A percentile compares a stretch with the other conserved stretches of the same genome.
Conservation (phyloP, 1,284 basidiomycete species). For the Ganoderma meredithae region DNA sequence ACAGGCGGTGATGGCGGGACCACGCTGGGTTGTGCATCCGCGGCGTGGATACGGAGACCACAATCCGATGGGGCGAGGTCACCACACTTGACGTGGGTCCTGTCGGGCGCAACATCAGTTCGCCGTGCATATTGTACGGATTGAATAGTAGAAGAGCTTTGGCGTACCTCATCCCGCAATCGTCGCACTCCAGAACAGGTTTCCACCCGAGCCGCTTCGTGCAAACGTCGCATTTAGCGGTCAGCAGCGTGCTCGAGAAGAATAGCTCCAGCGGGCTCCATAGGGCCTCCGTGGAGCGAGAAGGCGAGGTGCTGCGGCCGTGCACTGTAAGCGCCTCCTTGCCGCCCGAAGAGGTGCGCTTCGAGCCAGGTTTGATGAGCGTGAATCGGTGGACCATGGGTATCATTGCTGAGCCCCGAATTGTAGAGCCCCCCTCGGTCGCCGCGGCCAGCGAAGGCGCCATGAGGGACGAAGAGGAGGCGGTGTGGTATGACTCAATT, state of each 20-base stretch:
- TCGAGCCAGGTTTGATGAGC: constrained; percentile 78
- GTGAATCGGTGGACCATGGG: constrained; percentile 85
- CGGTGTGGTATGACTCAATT: constrained; percentile 75
- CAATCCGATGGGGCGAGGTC: constrained; percentile 83
- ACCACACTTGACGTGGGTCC: constrained; percentile 85
- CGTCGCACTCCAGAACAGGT: constrained; percentile 87
- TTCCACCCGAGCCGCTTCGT: constrained; percentile 85
- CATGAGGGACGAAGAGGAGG: constrained; percentile 52
- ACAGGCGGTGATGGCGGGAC: constrained; percentile 26
- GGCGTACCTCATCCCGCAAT: constrained; percentile 77
- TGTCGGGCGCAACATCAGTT: constrained; percentile 40
- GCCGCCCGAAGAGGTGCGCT: constrained; percentile 43
- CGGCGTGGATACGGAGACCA: constrained; percentile 53
- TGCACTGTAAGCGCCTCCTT: constrained; percentile 15
- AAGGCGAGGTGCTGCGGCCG: constrained; percentile 41
- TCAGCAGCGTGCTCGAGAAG: constrained; percentile 71
- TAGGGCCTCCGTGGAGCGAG: constrained; percentile 45
- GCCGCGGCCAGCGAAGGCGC: constrained; percentile 67
- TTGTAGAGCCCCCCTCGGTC: constrained; percentile 76
- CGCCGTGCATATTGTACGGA: neutral
- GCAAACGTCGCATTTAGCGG: constrained; percentile 85
- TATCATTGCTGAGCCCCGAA: constrained; percentile 51
- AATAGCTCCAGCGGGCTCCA: constrained; percentile 84
- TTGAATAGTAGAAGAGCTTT: neutral
- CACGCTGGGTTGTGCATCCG: constrained; percentile 9